Base-by-base conservation (phyloP, 306 rosid genomes). In the Myrica gale region DNA sequence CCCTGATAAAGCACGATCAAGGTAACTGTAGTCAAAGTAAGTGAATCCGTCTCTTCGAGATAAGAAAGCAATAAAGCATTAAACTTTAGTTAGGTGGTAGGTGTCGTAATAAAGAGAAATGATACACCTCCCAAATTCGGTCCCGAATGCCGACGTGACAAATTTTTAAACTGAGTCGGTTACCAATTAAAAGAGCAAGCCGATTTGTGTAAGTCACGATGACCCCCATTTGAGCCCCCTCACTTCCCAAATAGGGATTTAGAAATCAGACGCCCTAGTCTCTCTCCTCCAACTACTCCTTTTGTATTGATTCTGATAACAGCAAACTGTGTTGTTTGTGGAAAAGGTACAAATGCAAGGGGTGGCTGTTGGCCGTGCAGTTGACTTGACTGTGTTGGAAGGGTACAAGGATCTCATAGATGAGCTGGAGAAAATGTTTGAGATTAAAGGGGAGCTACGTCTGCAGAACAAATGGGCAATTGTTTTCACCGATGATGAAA, bases 261-360 rank as follows among this genome's bases (percentile, higher is more conserved):
- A 1, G 26, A 23, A 23, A 23, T 23, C 26, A 23, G 26, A 23
- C 0, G 26, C 26, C 26, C 26, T 23, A 23, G 26, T 23, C 26
- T 23, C 26, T 23, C 26, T 23, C 26, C 26, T 23, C 26, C 26
- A 1, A 23, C 26, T 23, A 23, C 26, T 23, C 26, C 26, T 23
- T 1, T 23, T 23, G 26, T 23, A 23, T 23, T 23, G 26, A 23
- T 23, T 23, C 26, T 23, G 26, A 23, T 23, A 23, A 23, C 26
- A 23, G 1, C 26, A 23, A 23, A 23, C 26, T 47, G 51, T 47
- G 79, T 10, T 41, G 54, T 23, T 87, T 71, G 74, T 57, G 39
- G 60, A 63, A 74, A 80, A 93, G 97, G 98, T 95, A 78, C 91
- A 92, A 89, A 95, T 95, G 98, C 96, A 92, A 79, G 98, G 95